Evolutionary conservation across 768 basidiomycete species (phyloP), one percentile per base, ranked within the genome.

Genomic region (Russula emetica): DNA sequence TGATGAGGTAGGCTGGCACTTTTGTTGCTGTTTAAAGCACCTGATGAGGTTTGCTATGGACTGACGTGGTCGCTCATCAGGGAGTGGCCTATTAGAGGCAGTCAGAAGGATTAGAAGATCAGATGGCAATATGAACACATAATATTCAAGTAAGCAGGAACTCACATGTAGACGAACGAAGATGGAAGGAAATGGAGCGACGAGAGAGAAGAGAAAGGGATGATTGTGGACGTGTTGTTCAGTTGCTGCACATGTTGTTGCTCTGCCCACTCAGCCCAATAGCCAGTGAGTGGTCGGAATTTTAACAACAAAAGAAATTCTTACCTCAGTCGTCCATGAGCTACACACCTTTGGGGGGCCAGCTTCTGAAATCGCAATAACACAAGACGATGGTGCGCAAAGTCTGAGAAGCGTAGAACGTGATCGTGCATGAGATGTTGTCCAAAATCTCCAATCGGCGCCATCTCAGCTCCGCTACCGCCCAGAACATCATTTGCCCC

Each of bases 381-480:
- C 95, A 97, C 51, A 98, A 76, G 1, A 94, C 94, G 68, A 99
- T 92, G 2, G 97, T 98, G 55, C 96, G 85, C 11, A 98, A 85
- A 14, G 86, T 90, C 77, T 98, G 96, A 74, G 95, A 95, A 70
- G 95, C 95, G 74, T 99, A 98, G 76, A 97, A 96, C 68, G 96
- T 95, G 75, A 95, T 98, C 16, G 96, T 98, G 52, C 92, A 83
- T 30, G 81, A 83, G 72, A 98, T 92, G 72, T 98, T 98, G 71
- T 89, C 87, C 85, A 20, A 86, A 76, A 10, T 82, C 78, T 69
- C 85, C 85, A 62, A 97, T 92, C 1, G 74, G 74, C 62, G 72
- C 76, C 2, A 83, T 85, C 71, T 86, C 81, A 50, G 94, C 74
- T 14, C 68, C 71, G 34, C 70, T 69, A 14, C 59, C 52, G n/a